Evolutionary conservation across 176 grass and related monocot species (phyloP), one percentile per base, ranked within the genome.

Genomic region (Lolium perenne): DNA sequence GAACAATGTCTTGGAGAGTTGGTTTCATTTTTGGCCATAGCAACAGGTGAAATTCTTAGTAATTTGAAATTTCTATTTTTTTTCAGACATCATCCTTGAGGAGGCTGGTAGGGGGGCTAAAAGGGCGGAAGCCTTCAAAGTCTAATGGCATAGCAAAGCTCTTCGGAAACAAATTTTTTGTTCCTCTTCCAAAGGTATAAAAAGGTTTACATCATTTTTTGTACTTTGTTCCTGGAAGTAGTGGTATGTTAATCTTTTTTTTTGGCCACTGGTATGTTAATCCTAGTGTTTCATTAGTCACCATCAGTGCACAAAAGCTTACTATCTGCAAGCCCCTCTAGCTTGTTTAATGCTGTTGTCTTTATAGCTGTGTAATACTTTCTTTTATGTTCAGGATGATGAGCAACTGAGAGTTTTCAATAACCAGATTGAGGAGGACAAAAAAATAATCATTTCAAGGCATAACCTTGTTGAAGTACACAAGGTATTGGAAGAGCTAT

Each of bases 351-450:
- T 85, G 57, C 29, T 22, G 35, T 90, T 59, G 40, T 77, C 23
- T 50, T 53, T 78, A 71, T 21, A 78, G 63, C 59, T 86, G 10
- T 71, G 67, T 71, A 13, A 72, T 81, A 90, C 63, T 85, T 35
- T 81, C 41, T 62, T 72, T 76, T 77, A 78, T 84, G 62, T 87
- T 41, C 84, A 95, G 96, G 92, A 98, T 82, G 96, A 94, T n/a
- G 93, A 95, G 75, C 88, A 92, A 80, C 85, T 93, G 29, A 84
- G 83, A 80, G 68, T 88, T 88, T 97, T 97, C 65, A 90, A 93
- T 82, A 97, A 95, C 64, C 91, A 97, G 59, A 95, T 97, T 16
- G 87, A 97, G 76, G 95, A 95, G 77, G 95, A 97, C 86, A 91
- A 91, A 69, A 97, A 90, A 86, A 97, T 97, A 58, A 97, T 97